Percentiles rank a stretch among this genome's conserved stretches.
Conservation (phyloP, 305 asterid genomes). For the Solanum hybrid region DNA sequence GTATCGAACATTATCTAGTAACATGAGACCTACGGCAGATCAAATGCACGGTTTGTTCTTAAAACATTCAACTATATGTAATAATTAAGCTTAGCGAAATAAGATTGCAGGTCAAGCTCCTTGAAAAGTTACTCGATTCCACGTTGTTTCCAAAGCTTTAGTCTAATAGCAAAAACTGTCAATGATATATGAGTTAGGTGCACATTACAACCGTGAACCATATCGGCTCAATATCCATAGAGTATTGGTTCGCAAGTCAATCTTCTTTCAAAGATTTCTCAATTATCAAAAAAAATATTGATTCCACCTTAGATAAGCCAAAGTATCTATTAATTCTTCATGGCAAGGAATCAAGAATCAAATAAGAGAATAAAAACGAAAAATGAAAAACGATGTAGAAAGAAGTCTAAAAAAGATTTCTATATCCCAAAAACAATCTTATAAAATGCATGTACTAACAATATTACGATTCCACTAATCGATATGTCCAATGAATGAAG, state of each 20-base stretch:
- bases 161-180: not conserved
- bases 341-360: not conserved
- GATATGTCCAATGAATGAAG: not conserved
- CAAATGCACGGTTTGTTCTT: not conserved
- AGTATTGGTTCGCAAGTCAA: not conserved
- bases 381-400: not conserved
- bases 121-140: not conserved
- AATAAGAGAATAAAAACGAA: not conserved
- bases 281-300: not conserved
- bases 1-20: too few species aligned
- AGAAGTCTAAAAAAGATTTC: not conserved
- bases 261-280: not conserved
- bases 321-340: not conserved
- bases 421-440: not conserved
- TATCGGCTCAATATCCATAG: not conserved
- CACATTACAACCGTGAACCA: not conserved
- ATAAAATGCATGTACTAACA: not conserved
- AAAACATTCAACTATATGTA: not conserved
- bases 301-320: not conserved
- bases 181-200: not conserved
- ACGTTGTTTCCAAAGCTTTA: not conserved
- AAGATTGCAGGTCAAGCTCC: not conserved
- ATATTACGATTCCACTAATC: not conserved
- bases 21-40: not conserved
- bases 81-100: not conserved